Evolutionary conservation across 2,329 filamentous ascomycete species (phyloP).

Genomic region (Botrytis paeoniae): DNA sequence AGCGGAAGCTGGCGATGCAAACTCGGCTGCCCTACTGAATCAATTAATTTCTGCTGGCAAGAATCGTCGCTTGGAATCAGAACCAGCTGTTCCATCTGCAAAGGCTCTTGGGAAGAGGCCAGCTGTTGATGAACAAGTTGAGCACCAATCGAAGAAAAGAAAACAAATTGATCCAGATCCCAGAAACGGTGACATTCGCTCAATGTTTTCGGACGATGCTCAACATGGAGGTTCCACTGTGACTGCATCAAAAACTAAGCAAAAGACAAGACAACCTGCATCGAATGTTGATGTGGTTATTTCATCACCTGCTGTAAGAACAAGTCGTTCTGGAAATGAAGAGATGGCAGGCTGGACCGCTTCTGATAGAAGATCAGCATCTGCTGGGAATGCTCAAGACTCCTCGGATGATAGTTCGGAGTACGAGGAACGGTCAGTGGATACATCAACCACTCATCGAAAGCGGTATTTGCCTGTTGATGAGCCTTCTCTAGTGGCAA

Average conservation of each 20-base stretch:
- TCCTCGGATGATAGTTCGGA: not conserved
- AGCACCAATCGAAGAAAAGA: slow-evolving; percentile 19
- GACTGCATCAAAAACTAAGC: not conserved
- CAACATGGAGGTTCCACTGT: not conserved
- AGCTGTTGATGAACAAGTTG: slow-evolving; percentile 22
- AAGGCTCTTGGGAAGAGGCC: slow-evolving; percentile 33
- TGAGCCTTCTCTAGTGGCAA: not conserved
- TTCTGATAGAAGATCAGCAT: not conserved
- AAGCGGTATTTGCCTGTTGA: slow-evolving; percentile 21
- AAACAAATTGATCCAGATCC: slow-evolving; percentile 20
- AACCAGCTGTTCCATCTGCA: slow-evolving; percentile 20
- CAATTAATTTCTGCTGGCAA: not conserved
- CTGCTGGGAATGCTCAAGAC: not conserved
- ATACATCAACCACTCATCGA: slow-evolving; percentile 1
- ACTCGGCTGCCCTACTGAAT: slow-evolving; percentile 12
- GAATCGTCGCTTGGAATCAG: not conserved
- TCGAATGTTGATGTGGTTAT: not conserved
- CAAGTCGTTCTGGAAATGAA: slow-evolving; percentile 5
- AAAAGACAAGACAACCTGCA: not conserved
- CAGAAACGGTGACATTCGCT: slow-evolving; percentile 17
- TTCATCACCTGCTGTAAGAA: slow-evolving; percentile 2
- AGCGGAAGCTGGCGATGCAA: slow-evolving; percentile 10
- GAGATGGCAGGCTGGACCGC: slow-evolving; percentile 6
- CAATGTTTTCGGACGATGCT: slow-evolving; percentile 3
- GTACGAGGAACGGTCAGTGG: not conserved